Percentiles rank a stretch among this genome's conserved stretches.
Evolutionary conservation across 352 stramenopile species (phyloP).

Genomic region (Pythium guiyangense): DNA sequence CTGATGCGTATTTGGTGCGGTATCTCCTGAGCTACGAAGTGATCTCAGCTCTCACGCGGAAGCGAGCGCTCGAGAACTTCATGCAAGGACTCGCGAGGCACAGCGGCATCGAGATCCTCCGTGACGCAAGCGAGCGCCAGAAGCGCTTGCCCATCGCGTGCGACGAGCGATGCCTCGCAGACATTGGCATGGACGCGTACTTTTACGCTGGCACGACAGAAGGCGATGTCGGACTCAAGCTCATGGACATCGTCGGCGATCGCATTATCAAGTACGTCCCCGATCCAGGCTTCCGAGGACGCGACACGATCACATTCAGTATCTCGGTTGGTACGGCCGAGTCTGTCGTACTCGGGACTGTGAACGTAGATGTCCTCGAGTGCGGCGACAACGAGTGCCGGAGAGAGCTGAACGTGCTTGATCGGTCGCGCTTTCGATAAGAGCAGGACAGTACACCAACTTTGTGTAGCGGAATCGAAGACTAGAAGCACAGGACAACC

Average conservation of each 20-base stretch:
- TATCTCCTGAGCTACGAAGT: conserved; percentile 48
- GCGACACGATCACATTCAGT: conserved; percentile 57
- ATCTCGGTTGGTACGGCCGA: conserved; percentile 39
- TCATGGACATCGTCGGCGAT: conserved; percentile 34
- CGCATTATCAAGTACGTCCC: conserved; percentile 60
- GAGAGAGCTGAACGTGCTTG: conserved; percentile 5
- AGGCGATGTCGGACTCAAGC: conserved; percentile 44
- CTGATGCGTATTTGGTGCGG: conserved; percentile 37
- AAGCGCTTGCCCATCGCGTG: conserved; percentile 54
- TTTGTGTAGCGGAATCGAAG: too few relatives aligned
- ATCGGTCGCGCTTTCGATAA: background rate
- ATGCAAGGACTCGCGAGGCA: conserved; percentile 35
- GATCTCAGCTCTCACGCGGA: conserved; percentile 27
- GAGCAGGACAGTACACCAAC: too few relatives aligned
- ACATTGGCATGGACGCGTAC: conserved; percentile 51
- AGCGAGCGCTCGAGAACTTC: conserved; percentile 45
- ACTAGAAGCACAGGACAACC: too few relatives aligned
- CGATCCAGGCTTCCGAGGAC: conserved; percentile 34
- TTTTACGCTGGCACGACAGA: conserved; percentile 33
- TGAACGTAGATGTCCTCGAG: conserved; percentile 47
- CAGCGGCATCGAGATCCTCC: conserved; percentile 43
- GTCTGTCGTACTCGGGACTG: conserved; percentile 40
- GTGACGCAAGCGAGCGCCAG: conserved; percentile 45
- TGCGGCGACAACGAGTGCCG: conserved; percentile 43
- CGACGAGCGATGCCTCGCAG: conserved; percentile 35